phyloP scores from a whole-genome alignment of 768 basidiomycete species.

The Russula sp. region DNA sequence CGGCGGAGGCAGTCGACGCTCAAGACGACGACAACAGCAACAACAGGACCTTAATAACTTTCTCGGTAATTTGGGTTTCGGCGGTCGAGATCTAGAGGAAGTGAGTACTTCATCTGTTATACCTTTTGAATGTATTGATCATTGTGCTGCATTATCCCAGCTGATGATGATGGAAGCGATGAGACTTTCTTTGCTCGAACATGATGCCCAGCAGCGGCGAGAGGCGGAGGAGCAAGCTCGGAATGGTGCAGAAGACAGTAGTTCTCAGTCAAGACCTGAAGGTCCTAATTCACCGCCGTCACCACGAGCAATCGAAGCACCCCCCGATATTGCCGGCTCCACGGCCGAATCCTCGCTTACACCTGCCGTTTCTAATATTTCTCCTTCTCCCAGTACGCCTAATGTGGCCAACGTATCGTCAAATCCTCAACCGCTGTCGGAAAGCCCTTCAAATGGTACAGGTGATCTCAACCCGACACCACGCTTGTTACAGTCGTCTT shows the following conservation, averaged over 20 bases:
- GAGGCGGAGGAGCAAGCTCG: conserved; percentile 68
- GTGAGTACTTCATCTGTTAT: conserved; percentile 42
- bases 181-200: conserved; percentile 89
- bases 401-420: conserved; percentile 1
- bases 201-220: conserved; percentile 87
- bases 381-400: conserved; percentile 16
- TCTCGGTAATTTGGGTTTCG: conserved; percentile 58
- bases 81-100: conserved; percentile 91
- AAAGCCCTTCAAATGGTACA: conserved; percentile 1
- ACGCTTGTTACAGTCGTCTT: conserved; percentile 1
- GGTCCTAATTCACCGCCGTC: conserved; percentile 10
- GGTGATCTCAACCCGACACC: neutral
- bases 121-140: neutral
- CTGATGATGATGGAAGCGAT: conserved; percentile 99
- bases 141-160: conserved; percentile 43
- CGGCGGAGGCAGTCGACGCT: conserved; percentile 48
- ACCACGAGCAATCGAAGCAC: conserved; percentile 6
- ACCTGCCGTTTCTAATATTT: neutral
- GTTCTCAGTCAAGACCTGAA: conserved; percentile 17
- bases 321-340: conserved; percentile 6
- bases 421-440: conserved; percentile 7
- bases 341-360: neutral
- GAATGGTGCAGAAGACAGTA: conserved; percentile 40
- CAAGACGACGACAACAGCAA: conserved; percentile 57
- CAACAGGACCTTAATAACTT: conserved; percentile 60